Evolutionary conservation across 176 grass and related monocot species (phyloP), one percentile per base, ranked within the genome.

Genomic region (Triticum turgidum): DNA sequence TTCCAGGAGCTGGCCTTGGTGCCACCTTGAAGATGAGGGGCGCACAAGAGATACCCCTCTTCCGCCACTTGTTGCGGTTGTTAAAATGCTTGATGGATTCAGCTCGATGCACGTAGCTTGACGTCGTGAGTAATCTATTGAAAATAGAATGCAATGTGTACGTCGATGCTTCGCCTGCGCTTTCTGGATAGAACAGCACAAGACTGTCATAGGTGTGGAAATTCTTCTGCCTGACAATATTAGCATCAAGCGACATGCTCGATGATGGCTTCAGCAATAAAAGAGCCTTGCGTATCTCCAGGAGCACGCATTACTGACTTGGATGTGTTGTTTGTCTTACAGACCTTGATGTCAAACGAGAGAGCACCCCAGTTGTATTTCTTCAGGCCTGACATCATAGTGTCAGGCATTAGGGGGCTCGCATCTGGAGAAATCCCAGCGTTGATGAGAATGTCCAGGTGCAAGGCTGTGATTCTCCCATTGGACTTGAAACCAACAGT

Each of bases 261-360:
- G 73, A 97, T 89, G 80, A 94, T 70, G 49, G 92, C 81, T 73
- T 97, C 94, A 73, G 94, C 92, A 41, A 97, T 86, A 67, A 92
- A 92, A 82, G 92, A 92, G 9, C 94, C 94, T 24, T 97, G 92
- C 51, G 87, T 49, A 25, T 89, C 83, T 82, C 94, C 94, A 37
- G 94, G 95, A 77, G 92, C 92, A 65, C 95, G 83, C 95, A 97
- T 93, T 14, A 86, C 25, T 73, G 95, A 92, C 78, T 94, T 97
- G 65, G 88, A 92, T 47, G 90, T 44, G 61, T 86, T 85, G 68
- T 97, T 97, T 14, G 92, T 97, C 82, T 89, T 94, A 82, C 95
- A 97, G 27, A 97, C 4, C 61, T 89, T 92, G 67, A 94, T 74
- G 54, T 97, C 88, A 25, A 92, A 92, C 7, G 90, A 94, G 21